These are phyloP conservation scores for Lentinula boryana DNA, from an alignment of 768 basidiomycete species.

Conservation along the genomic window DNA sequence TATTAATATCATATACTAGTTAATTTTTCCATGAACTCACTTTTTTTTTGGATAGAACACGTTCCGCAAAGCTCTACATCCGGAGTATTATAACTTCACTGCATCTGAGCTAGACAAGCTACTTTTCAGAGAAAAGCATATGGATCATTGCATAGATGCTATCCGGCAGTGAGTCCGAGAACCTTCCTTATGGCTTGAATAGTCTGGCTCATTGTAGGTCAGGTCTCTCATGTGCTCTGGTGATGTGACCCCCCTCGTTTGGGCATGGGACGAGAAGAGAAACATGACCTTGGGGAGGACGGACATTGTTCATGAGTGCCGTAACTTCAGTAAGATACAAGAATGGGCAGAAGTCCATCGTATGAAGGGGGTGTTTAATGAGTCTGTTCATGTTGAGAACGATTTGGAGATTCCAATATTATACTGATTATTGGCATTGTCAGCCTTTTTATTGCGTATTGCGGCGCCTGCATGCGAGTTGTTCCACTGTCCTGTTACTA, in stretches of 20 bases:
- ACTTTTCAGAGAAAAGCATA: constrained; percentile 5
- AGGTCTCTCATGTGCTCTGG: constrained; percentile 9
- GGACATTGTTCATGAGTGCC: constrained; percentile 11
- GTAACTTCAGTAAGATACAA: constrained; percentile 8
- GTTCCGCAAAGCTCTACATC: background rate
- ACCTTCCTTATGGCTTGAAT: background rate
- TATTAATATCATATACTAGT: no score
- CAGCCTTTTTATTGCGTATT: no score
- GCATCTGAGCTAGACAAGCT: background rate
- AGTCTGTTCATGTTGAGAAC: no score
- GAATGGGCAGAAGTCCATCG: constrained; percentile 4
- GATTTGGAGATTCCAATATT: no score
- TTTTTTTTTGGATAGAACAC: background rate
- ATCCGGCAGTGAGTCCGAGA: background rate
- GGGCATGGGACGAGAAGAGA: constrained; percentile 9
- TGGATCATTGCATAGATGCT: constrained; percentile 11
- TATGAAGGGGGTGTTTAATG: no score
- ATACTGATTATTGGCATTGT: no score
- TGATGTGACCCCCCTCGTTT: constrained; percentile 12
- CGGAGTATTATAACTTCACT: background rate
- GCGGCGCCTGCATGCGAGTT: no score
- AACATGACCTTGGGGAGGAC: background rate
- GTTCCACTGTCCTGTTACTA: no score
- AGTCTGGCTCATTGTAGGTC: background rate
- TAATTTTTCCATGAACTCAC: no score